phyloP scores from a whole-genome alignment of 352 stramenopile species.

The Globisporangium nodosum region DNA sequence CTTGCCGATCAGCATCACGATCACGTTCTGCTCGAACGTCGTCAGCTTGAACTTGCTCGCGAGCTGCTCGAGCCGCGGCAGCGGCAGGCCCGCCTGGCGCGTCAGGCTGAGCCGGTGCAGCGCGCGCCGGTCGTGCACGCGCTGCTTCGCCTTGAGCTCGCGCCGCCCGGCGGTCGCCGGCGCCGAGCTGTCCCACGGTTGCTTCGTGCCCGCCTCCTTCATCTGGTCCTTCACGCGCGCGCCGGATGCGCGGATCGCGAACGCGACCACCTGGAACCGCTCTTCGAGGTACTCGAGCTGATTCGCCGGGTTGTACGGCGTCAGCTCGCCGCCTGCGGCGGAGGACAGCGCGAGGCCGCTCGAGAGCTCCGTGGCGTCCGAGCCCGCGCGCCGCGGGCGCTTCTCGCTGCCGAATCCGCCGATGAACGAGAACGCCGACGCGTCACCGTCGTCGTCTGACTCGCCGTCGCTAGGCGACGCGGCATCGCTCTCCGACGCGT shows the following conservation, averaged over 20 bases:
- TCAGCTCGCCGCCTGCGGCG: slow-evolving; percentile 47
- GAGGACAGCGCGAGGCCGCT: slow-evolving; percentile 26
- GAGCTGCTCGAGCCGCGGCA: slow-evolving; percentile 76
- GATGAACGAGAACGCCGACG: slow-evolving; percentile 67
- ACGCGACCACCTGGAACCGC: slow-evolving; percentile 85
- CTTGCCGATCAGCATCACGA: slow-evolving; percentile 88
- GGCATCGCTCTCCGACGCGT: slow-evolving; percentile 24
- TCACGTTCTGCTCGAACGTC: slow-evolving; percentile 86
- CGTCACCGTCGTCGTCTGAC: slow-evolving; percentile 20
- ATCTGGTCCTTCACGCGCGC: slow-evolving; percentile 86
- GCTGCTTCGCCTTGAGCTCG: slow-evolving; percentile 85
- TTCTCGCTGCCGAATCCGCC: slow-evolving; percentile 49
- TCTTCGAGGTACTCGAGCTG: slow-evolving; percentile 88
- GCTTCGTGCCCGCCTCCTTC: slow-evolving; percentile 84
- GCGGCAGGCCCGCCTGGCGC: slow-evolving; percentile 40
- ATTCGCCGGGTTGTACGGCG: slow-evolving; percentile 78
- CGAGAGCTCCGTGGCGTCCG: slow-evolving; percentile 9
- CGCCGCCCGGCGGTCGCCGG: slow-evolving; percentile 54
- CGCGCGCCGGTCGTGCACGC: slow-evolving; percentile 66
- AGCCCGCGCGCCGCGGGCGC: slow-evolving; percentile 2
- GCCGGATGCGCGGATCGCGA: slow-evolving; percentile 77
- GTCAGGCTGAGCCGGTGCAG: slow-evolving; percentile 60
- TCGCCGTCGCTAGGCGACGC: slow-evolving; percentile 15
- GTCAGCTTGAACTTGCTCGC: slow-evolving; percentile 78
- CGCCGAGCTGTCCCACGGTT: slow-evolving; percentile 68